Base-by-base conservation (phyloP, 2,329 filamentous ascomycete genomes). In the Fusarium nodosum region DNA sequence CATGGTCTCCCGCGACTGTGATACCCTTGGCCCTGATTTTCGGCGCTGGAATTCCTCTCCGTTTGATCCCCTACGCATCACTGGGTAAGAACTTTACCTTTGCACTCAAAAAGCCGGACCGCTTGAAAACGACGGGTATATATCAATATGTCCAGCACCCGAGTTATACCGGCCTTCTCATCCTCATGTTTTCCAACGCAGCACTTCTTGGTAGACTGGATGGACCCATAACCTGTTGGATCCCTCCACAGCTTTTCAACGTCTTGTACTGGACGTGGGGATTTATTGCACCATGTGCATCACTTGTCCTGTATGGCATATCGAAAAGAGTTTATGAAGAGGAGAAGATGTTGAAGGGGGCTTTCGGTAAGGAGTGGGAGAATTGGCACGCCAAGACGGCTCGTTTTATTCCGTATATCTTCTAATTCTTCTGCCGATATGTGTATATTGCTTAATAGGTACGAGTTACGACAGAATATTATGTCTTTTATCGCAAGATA, bases 51-150 rank as follows among this genome's bases (percentile, higher is more conserved):
- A 39, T 78, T 4, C 74, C 77, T 26, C 68, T 80, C 7, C 78
- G 78, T 8, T 60, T 80, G 13, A 56, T 77, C 0, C 80, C 85
- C 0, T 87, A 82, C 66, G 74, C 77, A 0, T 74, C 79, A 0
- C 79, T 88, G 0, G 86, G 86, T 2, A 77, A 74, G 12, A 82
- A 85, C 59, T 88, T 88, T 68, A 88, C 86, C 0, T 88, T 87
- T 67, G 77, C 79, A 3, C 80, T 88, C 3, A 75, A 81, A 1
- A 71, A 77, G 53, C 86, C 86, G 2, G 79, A 83, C 59, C 68
- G 74, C 2, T 74, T 87, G 10, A 78, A 80, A 15, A 87, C 83
- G 0, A 75, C 69, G 1, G 85, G 85, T 0, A 74, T 87, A 3
- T 87, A 87, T 63, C 64, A 66, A 20, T 84, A 82, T 63, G 74